A percentile compares a stretch with the other conserved stretches of the same genome.
phyloP scores from a whole-genome alignment of 2,329 filamentous ascomycete species.

The Fusarium transvaalense region DNA sequence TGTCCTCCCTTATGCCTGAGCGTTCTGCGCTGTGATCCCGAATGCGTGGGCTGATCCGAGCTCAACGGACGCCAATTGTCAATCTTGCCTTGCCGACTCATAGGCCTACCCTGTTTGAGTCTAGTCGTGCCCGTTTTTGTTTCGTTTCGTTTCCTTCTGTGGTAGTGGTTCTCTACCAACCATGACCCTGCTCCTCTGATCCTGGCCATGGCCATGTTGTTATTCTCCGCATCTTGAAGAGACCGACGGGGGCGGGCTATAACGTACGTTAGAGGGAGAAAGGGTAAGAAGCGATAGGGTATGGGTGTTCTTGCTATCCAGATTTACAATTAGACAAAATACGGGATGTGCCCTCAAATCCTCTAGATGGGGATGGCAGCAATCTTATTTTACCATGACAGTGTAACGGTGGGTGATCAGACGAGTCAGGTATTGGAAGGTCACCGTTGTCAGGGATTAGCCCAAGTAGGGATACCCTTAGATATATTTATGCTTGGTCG shows the following conservation, averaged over 20 bases:
- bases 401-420: conserved; percentile 30
- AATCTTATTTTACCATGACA: conserved; percentile 27
- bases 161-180: neutral
- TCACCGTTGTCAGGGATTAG: conserved; percentile 27
- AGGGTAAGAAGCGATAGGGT: conserved; percentile 8
- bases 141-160: conserved; percentile 40
- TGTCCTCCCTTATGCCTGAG: conserved; percentile 20
- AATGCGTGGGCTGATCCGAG: conserved; percentile 35
- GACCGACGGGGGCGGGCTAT: too few species aligned
- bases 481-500: conserved; percentile 2
- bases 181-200: conserved; percentile 18
- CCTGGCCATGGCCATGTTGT: conserved; percentile 9
- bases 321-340: neutral
- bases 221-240: conserved; percentile 37
- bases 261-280: conserved; percentile 16
- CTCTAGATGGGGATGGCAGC: conserved; percentile 22
- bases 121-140: conserved; percentile 37
- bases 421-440: conserved; percentile 34
- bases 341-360: conserved; percentile 24
- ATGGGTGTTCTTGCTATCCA: conserved; percentile 5
- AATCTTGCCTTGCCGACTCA: conserved; percentile 9
- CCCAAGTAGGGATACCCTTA: conserved; percentile 26
- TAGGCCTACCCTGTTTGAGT: conserved; percentile 1
- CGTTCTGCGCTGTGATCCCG: conserved; percentile 30
- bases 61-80: conserved; percentile 26